Conservation (phyloP, 2,329 filamentous ascomycete genomes). For the Colletotrichum sublineola region DNA sequence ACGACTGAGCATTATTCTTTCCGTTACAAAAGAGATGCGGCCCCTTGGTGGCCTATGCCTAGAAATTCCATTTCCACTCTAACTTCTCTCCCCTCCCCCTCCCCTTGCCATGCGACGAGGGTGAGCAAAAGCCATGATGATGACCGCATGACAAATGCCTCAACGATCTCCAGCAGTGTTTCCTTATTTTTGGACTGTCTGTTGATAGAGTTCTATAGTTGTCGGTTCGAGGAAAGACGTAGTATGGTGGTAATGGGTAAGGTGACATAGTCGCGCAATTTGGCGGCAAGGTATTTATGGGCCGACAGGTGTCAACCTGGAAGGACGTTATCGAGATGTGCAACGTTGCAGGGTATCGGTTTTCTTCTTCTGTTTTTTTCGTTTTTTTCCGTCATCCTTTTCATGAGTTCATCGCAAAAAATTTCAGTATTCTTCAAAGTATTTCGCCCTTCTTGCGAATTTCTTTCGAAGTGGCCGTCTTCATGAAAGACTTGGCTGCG, state of each 20-base stretch:
- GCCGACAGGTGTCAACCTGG: background rate
- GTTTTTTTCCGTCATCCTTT: background rate
- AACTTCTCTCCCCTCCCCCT: background rate
- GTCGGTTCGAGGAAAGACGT: slow-evolving; percentile 1
- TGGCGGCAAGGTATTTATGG: background rate
- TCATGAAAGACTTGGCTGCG: slow-evolving; percentile 57
- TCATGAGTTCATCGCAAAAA: background rate
- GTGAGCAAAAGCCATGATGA: slow-evolving; percentile 9
- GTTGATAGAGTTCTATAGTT: background rate
- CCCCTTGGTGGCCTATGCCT: background rate
- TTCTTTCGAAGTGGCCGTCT: slow-evolving; percentile 56
- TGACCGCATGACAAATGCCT: slow-evolving; percentile 10
- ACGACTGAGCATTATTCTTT: slow-evolving; percentile 5
- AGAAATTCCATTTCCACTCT: background rate
- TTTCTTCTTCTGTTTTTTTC: background rate
- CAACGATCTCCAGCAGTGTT: background rate
- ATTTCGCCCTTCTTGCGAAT: slow-evolving; percentile 55
- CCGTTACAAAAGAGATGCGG: slow-evolving; percentile 7
- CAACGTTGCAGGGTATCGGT: slow-evolving; percentile 12
- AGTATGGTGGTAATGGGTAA: background rate
- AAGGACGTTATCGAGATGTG: background rate
- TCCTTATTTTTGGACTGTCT: background rate
- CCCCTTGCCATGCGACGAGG: slow-evolving; percentile 11
- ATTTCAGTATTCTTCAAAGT: slow-evolving; percentile 42
- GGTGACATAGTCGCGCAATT: background rate